Base-by-base conservation (phyloP, 1,284 basidiomycete species). In the Cutaneotrichosporon spelunceum region DNA sequence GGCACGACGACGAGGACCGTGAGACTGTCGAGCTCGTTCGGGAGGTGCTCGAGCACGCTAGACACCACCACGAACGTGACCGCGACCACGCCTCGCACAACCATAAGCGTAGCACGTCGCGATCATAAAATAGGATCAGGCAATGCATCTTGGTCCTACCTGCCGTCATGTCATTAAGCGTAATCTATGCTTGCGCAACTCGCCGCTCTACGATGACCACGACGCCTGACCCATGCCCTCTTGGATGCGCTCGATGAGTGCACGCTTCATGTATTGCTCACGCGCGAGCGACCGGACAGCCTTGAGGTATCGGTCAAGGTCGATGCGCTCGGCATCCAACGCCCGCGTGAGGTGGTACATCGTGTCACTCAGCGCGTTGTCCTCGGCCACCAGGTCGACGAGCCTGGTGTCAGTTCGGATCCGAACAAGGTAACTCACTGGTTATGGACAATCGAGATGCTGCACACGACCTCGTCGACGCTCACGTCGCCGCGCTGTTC, bases 291-390 rank as follows among this genome's bases (percentile, higher is more conserved):
- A 84, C 64, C 94, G 87, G 13, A 89, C 89, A 52, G 88, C 91
- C 81, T 92, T 88, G 63, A 95, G 81, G 82, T 94, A 96, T 49
- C 89, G 84, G 74, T 96, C 93, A 62, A 96, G 84, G 81, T 97
- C 93, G 66, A 96, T 88, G 60, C 91, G 85, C 10, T 95, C 94
- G 49, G 89, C 84, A 73, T 95, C 95, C 66, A 99, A 82, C 3
- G 93, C 95, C 61, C 94, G 86, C 61, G 94, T 92, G 56, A 99
- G 84, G 76, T 99, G 94, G 80, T 98, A 99, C 63, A 98, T 89
- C 27, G 95, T 95, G 78, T 99, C 96, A 78, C 97, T 93, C 70
- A 99, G 92, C 0, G 95, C 93, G 70, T 94, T 93, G 78, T 99
- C 96, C 77, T 99, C 96, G n/a, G 96, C 93, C 8, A 97, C 88